These are phyloP conservation scores for Colletotrichum noveboracense DNA, from an alignment of 2,329 filamentous ascomycete species.

Conservation along the genomic window DNA sequence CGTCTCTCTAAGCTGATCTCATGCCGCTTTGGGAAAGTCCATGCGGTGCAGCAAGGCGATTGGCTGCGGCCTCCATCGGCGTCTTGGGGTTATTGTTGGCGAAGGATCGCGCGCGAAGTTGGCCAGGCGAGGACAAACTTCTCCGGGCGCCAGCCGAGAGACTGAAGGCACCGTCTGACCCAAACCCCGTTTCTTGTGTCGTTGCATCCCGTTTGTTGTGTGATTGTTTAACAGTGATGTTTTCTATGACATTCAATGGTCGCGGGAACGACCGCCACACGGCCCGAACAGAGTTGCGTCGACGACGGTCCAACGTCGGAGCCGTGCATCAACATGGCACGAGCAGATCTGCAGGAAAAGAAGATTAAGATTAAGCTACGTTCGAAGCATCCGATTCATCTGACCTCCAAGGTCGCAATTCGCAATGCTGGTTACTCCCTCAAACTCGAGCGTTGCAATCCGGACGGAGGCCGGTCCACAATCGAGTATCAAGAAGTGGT, in stretches of 20 bases:
- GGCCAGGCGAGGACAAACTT: not conserved
- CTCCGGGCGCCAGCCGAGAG: not conserved
- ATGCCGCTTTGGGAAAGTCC: conserved; percentile 4
- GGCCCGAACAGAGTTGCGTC: not conserved
- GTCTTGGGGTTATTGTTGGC: not conserved
- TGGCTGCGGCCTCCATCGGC: not conserved
- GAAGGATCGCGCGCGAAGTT: not conserved
- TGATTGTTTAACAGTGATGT: not conserved
- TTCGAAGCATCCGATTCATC: not conserved
- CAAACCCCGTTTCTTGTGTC: not conserved
- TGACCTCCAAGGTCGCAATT: not conserved
- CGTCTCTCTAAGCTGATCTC: not conserved
- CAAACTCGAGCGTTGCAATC: not conserved
- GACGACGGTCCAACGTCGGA: not conserved
- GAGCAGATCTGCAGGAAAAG: not conserved
- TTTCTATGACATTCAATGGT: not conserved
- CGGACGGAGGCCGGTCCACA: not conserved
- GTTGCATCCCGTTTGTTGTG: not conserved
- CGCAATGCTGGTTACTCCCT: not conserved
- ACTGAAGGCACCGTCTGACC: not conserved
- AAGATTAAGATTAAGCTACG: not conserved
- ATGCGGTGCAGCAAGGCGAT: not conserved
- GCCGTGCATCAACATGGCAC: not conserved
- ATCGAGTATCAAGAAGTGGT: not conserved
- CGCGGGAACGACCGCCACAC: not conserved